A percentile compares a stretch with the other conserved stretches of the same genome.
phyloP scores from a whole-genome alignment of 2,329 filamentous ascomycete species.

The Penicillium sp. region DNA sequence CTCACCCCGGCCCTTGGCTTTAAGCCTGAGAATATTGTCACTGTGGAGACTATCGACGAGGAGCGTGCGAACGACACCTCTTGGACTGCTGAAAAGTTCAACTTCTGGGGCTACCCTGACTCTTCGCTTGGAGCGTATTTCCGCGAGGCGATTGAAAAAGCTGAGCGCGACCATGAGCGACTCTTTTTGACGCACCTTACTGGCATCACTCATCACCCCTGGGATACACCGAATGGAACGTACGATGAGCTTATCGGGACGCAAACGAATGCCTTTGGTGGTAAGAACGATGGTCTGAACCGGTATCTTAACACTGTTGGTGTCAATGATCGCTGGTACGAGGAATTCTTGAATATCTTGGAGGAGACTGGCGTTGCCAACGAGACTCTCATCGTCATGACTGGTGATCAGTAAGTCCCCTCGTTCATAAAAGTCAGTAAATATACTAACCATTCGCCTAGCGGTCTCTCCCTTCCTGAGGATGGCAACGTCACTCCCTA shows the following conservation, averaged over 20 bases:
- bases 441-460: slow-evolving; percentile 1
- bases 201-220: slow-evolving; percentile 32
- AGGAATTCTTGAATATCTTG: slow-evolving; percentile 27
- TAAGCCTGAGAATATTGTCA: slow-evolving; percentile 21
- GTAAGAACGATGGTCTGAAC: slow-evolving; percentile 25
- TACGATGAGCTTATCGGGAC: slow-evolving; percentile 24
- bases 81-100: slow-evolving; percentile 21
- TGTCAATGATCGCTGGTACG: slow-evolving; percentile 31
- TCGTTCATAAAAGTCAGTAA: too few species aligned
- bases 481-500: slow-evolving; percentile 30
- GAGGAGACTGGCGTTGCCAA: slow-evolving; percentile 31
- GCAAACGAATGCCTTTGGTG: slow-evolving; percentile 6
- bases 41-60: slow-evolving; percentile 22
- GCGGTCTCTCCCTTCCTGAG: slow-evolving; percentile 29
- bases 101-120: slow-evolving; percentile 29
- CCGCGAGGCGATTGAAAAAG: slow-evolving; percentile 27
- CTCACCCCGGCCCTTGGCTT: slow-evolving; percentile 30
- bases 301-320: slow-evolving; percentile 32
- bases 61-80: slow-evolving; percentile 20
- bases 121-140: slow-evolving; percentile 27
- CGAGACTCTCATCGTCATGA: slow-evolving; percentile 32
- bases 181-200: slow-evolving; percentile 33
- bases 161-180: slow-evolving; percentile 28
- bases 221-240: slow-evolving; percentile 22
- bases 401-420: slow-evolving; percentile 29